Base-by-base conservation (phyloP, 495 filamentous ascomycete species). In the Aspergillus coremiiformis region DNA sequence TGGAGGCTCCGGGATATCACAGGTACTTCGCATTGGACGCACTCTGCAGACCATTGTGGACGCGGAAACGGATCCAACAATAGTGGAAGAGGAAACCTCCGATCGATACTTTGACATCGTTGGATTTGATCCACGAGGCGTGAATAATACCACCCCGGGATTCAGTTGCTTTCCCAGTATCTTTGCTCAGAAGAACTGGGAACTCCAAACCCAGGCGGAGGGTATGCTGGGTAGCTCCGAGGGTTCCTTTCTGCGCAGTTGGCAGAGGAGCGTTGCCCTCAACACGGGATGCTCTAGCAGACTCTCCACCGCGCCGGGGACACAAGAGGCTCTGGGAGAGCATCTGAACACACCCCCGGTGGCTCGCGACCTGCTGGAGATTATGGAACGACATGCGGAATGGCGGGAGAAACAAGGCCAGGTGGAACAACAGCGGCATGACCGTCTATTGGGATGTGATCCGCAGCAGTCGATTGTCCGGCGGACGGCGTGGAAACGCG, bases 111-210 rank as follows among this genome's bases (percentile, higher is more conserved):
- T 70, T 54, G 80, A 84, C 48, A 71, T 83, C 20, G 67, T 84
- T 35, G 70, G 74, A 0, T 82, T 81, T 47, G 80, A 82, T 59
- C 77, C 78, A 8, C 68, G 80, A 0, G 78, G 79, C 0, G 70
- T 82, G 15, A 74, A 72, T n/a, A 66, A 70, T 14, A 76, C 77
- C 1, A 71, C 67, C 0, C 79, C 79, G 1, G 56, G 60, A 0
- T 67, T 75, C 24, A 66, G 65, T 15, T 83, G 80, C 57, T 78
- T 81, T 21, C 71, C 74, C 0, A 60, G 69, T 32, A 51, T 66
- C 2, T 56, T 62, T 5, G 66, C 68, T 7, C 70, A 71, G 52
- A 59, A 56, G 37, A 64, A 64, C 29, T 74, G 70, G 63, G 70
- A 76, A 27, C 48, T 68, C 47, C 67, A 72, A 47, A 52, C 66